These are phyloP conservation scores for Grosmannia clavigera DNA, from an alignment of 2,329 filamentous ascomycete species.

Conservation along the genomic window DNA sequence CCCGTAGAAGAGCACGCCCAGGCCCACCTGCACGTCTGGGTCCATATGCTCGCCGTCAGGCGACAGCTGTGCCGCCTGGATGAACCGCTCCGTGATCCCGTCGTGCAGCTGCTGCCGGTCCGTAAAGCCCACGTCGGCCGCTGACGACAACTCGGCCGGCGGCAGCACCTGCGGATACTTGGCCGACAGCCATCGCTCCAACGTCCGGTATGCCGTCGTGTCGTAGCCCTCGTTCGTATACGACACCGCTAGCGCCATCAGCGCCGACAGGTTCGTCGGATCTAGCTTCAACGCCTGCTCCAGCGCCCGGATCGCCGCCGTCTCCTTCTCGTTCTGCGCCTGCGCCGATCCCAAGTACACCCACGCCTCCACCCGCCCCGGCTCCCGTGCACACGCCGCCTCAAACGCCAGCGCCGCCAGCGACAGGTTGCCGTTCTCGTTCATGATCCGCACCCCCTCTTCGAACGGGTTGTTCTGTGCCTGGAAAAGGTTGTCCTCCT, in stretches of 20 bases:
- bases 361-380: constrained; percentile 85
- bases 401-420: constrained; percentile 91
- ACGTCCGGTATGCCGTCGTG: constrained; percentile 85
- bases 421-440: constrained; percentile 85
- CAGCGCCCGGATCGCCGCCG: constrained; percentile 83
- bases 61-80: constrained; percentile 80
- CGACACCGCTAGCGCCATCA: constrained; percentile 92
- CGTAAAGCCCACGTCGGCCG: constrained; percentile 83
- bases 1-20: constrained; percentile 95
- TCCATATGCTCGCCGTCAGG: constrained; percentile 94
- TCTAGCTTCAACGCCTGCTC: constrained; percentile 86
- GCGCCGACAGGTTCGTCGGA: constrained; percentile 70
- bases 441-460: constrained; percentile 86
- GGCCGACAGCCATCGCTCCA: constrained; percentile 92
- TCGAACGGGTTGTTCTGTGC: constrained; percentile 76
- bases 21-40: constrained; percentile 91
- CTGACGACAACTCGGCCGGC: constrained; percentile 57
- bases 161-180: constrained; percentile 81
- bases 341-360: constrained; percentile 83
- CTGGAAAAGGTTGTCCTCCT: constrained; percentile 84
- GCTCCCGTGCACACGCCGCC: constrained; percentile 82
- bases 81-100: constrained; percentile 82
- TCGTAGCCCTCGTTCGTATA: constrained; percentile 99
- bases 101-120: constrained; percentile 83
- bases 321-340: constrained; percentile 97